Base-by-base conservation (phyloP, 805 yeast genomes). In the Spathaspora gorwiae region DNA sequence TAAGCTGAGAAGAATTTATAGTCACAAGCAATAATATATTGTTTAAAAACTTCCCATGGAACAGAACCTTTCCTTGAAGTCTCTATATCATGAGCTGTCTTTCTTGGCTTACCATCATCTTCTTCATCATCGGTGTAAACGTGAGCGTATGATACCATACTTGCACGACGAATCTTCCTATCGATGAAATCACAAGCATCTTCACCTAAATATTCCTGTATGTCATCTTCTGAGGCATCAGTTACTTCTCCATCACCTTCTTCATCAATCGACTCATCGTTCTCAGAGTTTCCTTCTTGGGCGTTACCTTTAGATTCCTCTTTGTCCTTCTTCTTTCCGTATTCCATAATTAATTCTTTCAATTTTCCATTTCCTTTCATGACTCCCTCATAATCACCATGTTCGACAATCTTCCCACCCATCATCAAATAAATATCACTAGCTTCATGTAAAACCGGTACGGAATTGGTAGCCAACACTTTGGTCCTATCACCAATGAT, bases 361-460 rank as follows among this genome's bases (percentile, higher is more conserved):
- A 77, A 62, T 8, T 62, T 66, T 1, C 73, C 64, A 11, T 59
- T 60, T n/a, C 37, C 39, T 12, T 53, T 54, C 72, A 76, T 59
- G 13, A 80, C 72, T 40, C 76, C 75, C 7, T 65, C 57, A 57
- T 75, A 84, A 7, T 72, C 66, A 10, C 88, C 71, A n/a, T 57
- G 49, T 47, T 70, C 75, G n/a, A 54, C 46, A 19, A 69, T 61
- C 14, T 54, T 48, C 6, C 68, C 67, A 19, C 45, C 50, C 33
- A 54, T 55, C 45, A 70, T 54, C 45, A 66, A 56, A 39, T 57
- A 61, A 37, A 67, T 68, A 39, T 60, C 57, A 43, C 60, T 55
- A 12, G 73, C 70, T 42, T 60, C 53, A 33, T 64, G 65, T 44
- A 70, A 56, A 12, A 70, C 68, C 33, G 59, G 52, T 32, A 68